Evolutionary conservation across 2,329 filamentous ascomycete genomes (phyloP), one percentile per base, ranked within the genome.

Genomic region (Leptographium lundbergii): DNA sequence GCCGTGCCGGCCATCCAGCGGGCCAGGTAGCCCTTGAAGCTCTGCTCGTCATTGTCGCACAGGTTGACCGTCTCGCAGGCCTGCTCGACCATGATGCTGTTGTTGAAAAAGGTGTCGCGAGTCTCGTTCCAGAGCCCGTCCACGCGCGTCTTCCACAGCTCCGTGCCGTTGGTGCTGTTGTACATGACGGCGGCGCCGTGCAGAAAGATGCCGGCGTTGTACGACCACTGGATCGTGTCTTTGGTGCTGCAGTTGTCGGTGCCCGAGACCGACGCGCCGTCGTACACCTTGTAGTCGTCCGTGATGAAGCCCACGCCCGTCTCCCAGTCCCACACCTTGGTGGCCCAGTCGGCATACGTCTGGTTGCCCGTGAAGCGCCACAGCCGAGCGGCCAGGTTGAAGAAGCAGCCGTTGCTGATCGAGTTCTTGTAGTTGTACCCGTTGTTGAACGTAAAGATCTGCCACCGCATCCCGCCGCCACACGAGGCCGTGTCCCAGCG

Each of bases 391-490:
- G 81, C 84, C 27, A 87, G 68, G 69, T 87, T 85, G 73, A 87
- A 86, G 71, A 87, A 86, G 70, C 82, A 84, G 7, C 84, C 84
- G 72, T 87, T 87, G 54, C 82, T 81, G 64, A 87, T 85, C 25
- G 80, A 77, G 71, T 87, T 87, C 67, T 87, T 86, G 74, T 86
- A 86, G 70, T 81, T 75, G 72, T 75, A 85, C 56, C 89, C 89
- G 59, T 77, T 81, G 73, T 91, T 91, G 73, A 85, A 88, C 14
- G 81, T 77, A 73, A 86, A 91, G 62, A 95, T 87, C 73, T 95
- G 90, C 91, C 91, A 95, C 63, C 87, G 82, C 64, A 95, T 72
- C 11, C 90, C 90, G 56, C 90, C 90, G 54, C 73, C 76, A 70
- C 90, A 95, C 0, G 76, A 77, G 0, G 72, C 66, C 2, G 72